Percentiles rank a stretch among this genome's conserved stretches.
Evolutionary conservation across 176 grass and related monocot species (phyloP).

Genomic region (Echinochloa phyllopogon): DNA sequence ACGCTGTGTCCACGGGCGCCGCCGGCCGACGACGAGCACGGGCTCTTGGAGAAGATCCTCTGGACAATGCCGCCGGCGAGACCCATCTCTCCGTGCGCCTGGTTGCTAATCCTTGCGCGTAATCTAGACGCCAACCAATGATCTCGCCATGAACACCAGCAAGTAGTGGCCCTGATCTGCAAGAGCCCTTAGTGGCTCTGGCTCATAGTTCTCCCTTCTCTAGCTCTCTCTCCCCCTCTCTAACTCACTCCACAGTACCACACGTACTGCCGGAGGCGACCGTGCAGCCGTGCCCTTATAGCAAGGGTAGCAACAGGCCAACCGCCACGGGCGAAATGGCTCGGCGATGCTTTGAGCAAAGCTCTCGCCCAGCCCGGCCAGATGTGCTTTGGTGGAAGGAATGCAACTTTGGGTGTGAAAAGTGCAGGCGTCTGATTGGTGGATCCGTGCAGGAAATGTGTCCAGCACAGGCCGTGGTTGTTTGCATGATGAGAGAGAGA

Average conservation of each 20-base stretch:
- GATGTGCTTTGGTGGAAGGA: conserved; percentile 40
- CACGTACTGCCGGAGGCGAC: not conserved
- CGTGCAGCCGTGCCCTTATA: conserved; percentile 20
- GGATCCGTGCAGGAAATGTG: conserved; percentile 49
- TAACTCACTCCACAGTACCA: conserved; percentile 32
- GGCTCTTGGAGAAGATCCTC: conserved; percentile 70
- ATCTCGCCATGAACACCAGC: conserved; percentile 7
- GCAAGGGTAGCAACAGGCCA: conserved; percentile 40
- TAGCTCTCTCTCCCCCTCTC: not conserved
- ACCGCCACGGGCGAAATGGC: conserved; percentile 3
- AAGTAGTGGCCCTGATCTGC: no score
- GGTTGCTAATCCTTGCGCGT: not conserved
- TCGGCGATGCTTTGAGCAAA: conserved; percentile 38
- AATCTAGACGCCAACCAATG: not conserved
- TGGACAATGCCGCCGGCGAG: conserved; percentile 71
- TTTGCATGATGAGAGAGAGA: conserved; percentile 16
- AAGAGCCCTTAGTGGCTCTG: not conserved
- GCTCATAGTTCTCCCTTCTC: rapidly evolving
- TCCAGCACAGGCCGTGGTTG: conserved; percentile 35
- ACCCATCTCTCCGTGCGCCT: conserved; percentile 46
- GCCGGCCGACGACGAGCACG: conserved; percentile 35
- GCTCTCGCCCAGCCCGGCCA: not conserved
- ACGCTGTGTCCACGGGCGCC: conserved; percentile 37
- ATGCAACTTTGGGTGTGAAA: conserved; percentile 56
- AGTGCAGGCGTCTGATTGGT: conserved; percentile 62